Base-by-base conservation (phyloP, 495 filamentous ascomycete species). In the Trichoderma erinaceum region DNA sequence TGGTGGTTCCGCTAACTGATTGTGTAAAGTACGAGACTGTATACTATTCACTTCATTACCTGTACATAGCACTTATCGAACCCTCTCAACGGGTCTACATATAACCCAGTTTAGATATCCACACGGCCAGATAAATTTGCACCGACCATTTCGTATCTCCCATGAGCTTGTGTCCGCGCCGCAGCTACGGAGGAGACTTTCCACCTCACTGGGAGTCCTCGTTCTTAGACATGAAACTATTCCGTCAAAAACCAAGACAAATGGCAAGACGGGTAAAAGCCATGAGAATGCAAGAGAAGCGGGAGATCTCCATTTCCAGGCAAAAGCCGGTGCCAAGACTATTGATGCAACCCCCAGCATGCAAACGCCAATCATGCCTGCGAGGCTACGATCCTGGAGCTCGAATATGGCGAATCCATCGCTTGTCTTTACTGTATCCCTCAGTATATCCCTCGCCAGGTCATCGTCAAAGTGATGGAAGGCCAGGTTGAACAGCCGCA, bases 381-480 rank as follows among this genome's bases (percentile, higher is more conserved):
- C 77, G 1, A 85, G 41, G 2, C 78, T 76, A 4, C 89, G 85
- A 52, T 85, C 83, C 73, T 92, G 89, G 13, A 93, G 82, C 74
- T 93, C 90, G 68, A 92, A 87, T 68, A 93, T 92, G 3, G 85
- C 87, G 70, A 92, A 89, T 13, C 85, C 87, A 69, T 89, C 86
- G 32, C 83, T 81, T 0, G 82, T 88, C 69, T 86, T 78, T 2
- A 91, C 72, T 0, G 88, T 87, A 71, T 87, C 87, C 48, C 78
- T 76, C 48, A 93, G 74, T 15, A 91, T 86, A 3, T 76, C 76
- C 41, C 69, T 71, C 7, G 89, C 90, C 32, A 85, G 70, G 18
- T 75, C 75, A 70, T 93, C 86, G 66, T 86, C 83, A 70, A 93
- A 92, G 77, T 93, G 90, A 72, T 93, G 90, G 74, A 92, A 93